Percentiles rank a stretch among this genome's conserved stretches.
These are phyloP conservation scores for Helianthus annuus DNA, from an alignment of 129 eudicot species.

Conservation along the genomic window DNA sequence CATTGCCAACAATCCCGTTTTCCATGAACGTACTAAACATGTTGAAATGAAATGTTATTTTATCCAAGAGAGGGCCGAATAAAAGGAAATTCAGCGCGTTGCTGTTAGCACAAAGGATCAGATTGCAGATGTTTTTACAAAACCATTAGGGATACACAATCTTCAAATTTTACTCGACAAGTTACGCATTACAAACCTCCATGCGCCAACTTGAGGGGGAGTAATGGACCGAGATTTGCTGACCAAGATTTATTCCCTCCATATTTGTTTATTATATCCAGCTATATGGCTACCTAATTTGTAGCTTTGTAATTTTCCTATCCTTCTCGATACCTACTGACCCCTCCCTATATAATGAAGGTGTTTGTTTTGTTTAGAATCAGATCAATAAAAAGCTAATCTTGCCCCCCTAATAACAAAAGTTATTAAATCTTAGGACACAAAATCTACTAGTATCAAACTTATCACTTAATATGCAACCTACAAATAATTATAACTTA, in stretches of 20 bases:
- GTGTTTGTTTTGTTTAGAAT: too few relatives aligned
- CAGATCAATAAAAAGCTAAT: too few relatives aligned
- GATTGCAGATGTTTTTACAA: not conserved
- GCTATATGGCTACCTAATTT: too few relatives aligned
- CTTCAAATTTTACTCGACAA: not conserved
- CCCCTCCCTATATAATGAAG: too few relatives aligned
- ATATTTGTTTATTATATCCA: too few relatives aligned
- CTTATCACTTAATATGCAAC: too few relatives aligned
- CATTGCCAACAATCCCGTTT: not conserved
- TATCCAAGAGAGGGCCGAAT: not conserved
- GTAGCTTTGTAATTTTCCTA: too few relatives aligned
- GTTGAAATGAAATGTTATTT: not conserved
- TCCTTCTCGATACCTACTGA: too few relatives aligned
- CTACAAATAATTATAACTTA: too few relatives aligned
- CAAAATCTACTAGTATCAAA: too few relatives aligned
- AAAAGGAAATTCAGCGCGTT: not conserved
- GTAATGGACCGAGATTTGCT: not conserved
- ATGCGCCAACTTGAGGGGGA: not conserved
- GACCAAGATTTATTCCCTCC: not conserved
- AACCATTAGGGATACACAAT: not conserved
- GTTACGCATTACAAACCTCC: not conserved
- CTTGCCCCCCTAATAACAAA: too few relatives aligned
- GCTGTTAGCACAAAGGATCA: not conserved
- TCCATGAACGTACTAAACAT: not conserved
- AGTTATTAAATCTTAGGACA: too few relatives aligned